These are phyloP conservation scores for Neoboletus brunneissimus DNA, from an alignment of 768 basidiomycete genomes.

Conservation along the genomic window DNA sequence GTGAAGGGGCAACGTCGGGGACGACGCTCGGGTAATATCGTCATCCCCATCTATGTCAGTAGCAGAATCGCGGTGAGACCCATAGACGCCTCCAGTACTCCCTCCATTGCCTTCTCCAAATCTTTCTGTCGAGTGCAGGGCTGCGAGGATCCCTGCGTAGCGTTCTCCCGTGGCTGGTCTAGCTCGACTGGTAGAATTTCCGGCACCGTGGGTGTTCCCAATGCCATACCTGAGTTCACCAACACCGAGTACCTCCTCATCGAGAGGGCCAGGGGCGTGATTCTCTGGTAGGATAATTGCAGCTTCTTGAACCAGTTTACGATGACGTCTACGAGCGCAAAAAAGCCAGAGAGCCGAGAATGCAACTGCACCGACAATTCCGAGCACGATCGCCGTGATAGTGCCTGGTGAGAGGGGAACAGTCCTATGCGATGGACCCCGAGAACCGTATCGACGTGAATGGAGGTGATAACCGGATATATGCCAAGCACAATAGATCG, in stretches of 20 bases:
- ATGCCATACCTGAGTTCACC: slow-evolving; percentile 11
- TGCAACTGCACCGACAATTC: slow-evolving; percentile 25
- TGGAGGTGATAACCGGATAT: slow-evolving; percentile 1
- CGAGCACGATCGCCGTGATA: slow-evolving; percentile 24
- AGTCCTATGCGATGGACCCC: slow-evolving; percentile 5
- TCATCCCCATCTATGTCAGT: slow-evolving; percentile 12
- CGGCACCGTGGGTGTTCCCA: neutral
- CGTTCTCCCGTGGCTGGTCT: slow-evolving; percentile 22
- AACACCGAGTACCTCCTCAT: slow-evolving; percentile 21
- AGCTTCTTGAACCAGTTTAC: slow-evolving; percentile 20
- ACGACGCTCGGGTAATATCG: slow-evolving; percentile 18
- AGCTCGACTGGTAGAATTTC: neutral
- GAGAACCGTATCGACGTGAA: slow-evolving; percentile 4
- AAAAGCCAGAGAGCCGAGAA: slow-evolving; percentile 31
- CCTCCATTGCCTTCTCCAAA: slow-evolving; percentile 19
- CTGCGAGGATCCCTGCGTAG: slow-evolving; percentile 28
- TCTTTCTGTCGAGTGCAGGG: slow-evolving; percentile 15
- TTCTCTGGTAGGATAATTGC: slow-evolving; percentile 7
- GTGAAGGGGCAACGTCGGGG: slow-evolving; percentile 24
- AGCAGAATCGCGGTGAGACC: slow-evolving; percentile 16
- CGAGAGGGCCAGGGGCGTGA: slow-evolving; percentile 17
- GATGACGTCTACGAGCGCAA: slow-evolving; percentile 33
- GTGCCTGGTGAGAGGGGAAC: slow-evolving; percentile 22
- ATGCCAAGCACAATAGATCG: slow-evolving; percentile 3
- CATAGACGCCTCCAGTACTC: slow-evolving; percentile 29